A percentile compares a stretch with the other conserved stretches of the same genome.
These are phyloP conservation scores for Trichoderma simmonsii DNA, from an alignment of 2,329 filamentous ascomycete species.

Conservation along the genomic window DNA sequence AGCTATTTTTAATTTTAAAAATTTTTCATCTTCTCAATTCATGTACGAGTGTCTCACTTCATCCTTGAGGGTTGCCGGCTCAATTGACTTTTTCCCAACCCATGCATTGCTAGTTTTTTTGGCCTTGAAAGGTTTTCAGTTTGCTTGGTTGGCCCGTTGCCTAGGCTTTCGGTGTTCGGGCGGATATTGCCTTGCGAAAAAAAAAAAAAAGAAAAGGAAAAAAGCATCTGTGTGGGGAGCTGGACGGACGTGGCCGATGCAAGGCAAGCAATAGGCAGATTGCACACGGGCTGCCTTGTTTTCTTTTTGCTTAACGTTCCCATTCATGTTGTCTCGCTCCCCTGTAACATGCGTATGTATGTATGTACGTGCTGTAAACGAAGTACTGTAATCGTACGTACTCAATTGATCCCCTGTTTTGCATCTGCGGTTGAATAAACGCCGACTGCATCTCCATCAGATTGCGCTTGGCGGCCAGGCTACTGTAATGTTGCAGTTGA, in stretches of 20 bases:
- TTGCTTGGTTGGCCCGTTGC: background rate
- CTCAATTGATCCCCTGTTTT: background rate
- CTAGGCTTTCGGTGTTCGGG: background rate
- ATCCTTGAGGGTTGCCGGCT: background rate
- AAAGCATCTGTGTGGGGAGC: background rate
- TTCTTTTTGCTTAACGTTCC: background rate
- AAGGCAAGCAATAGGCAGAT: background rate
- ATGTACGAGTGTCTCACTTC: background rate
- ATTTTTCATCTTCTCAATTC: background rate
- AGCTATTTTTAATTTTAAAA: background rate
- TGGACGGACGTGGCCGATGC: background rate
- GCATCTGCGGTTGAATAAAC: background rate
- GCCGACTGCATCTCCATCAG: background rate
- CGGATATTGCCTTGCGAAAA: background rate
- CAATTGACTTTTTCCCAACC: background rate
- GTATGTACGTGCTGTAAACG: background rate
- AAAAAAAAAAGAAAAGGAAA: background rate
- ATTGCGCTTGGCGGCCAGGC: background rate
- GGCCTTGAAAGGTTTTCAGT: background rate
- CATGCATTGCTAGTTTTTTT: background rate
- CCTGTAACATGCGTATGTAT: background rate
- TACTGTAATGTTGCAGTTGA: background rate
- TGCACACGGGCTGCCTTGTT: background rate
- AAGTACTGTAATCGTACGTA: background rate
- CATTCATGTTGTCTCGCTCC: background rate